These are phyloP conservation scores for Pseudocercospora vitis DNA, from an alignment of 2,329 filamentous ascomycete genomes.

Conservation along the genomic window DNA sequence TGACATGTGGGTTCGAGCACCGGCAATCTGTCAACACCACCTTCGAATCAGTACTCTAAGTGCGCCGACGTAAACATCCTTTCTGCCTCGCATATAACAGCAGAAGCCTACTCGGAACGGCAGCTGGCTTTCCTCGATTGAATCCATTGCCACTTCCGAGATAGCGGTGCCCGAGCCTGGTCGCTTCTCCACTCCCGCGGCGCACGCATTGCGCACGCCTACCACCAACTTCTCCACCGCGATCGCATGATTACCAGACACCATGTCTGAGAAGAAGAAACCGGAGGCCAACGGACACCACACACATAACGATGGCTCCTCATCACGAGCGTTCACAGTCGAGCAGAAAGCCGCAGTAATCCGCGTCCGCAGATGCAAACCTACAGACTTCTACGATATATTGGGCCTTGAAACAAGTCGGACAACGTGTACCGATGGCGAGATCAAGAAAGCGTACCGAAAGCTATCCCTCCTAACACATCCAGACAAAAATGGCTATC, in stretches of 20 bases:
- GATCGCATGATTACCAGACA: neutral
- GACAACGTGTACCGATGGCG: slow-evolving; percentile 68
- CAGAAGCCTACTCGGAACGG: neutral
- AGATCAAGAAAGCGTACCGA: slow-evolving; percentile 97
- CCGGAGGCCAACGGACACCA: slow-evolving; percentile 42
- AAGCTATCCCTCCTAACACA: slow-evolving; percentile 93
- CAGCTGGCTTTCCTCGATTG: neutral
- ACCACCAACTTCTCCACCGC: slow-evolving; percentile 1
- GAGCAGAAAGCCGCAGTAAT: slow-evolving; percentile 92
- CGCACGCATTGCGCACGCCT: slow-evolving; percentile 16
- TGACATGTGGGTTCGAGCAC: neutral
- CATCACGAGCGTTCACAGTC: slow-evolving; percentile 74
- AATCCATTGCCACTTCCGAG: neutral
- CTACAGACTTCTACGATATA: slow-evolving; percentile 95
- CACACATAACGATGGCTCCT: slow-evolving; percentile 74
- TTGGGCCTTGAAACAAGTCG: slow-evolving; percentile 68
- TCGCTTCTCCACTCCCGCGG: slow-evolving; percentile 1
- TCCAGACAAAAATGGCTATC: slow-evolving; percentile 97
- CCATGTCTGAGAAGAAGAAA: slow-evolving; percentile 26
- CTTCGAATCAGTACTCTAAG: slow-evolving; percentile 10
- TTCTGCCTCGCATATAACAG: neutral
- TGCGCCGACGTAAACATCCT: slow-evolving; percentile 9
- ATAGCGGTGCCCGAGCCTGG: neutral
- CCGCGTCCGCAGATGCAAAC: slow-evolving; percentile 77
- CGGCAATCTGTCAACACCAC: slow-evolving; percentile 24